phyloP scores from a whole-genome alignment of 768 basidiomycete species.

The Mycena vulgaris region DNA sequence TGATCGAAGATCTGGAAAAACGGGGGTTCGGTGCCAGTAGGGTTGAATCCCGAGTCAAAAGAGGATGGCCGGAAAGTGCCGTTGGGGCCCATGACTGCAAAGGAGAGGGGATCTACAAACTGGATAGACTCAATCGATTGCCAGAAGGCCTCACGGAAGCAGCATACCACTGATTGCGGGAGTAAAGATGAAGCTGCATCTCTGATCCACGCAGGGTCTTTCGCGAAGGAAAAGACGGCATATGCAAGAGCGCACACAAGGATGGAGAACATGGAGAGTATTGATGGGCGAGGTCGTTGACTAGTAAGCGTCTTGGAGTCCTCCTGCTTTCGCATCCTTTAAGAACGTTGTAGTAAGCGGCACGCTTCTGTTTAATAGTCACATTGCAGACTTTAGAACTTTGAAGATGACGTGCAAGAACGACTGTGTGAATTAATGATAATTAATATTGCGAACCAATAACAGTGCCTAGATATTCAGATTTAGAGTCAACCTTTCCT shows the following conservation, averaged over 20 bases:
- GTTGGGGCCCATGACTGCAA: conserved; percentile 66
- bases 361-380: conserved; percentile 21
- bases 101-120: conserved; percentile 66
- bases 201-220: conserved; percentile 31
- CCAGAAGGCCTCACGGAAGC: conserved; percentile 6
- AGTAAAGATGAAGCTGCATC: conserved; percentile 35
- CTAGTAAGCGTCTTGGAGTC: conserved; percentile 5
- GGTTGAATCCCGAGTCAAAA: conserved; percentile 67
- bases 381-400: conserved; percentile 36
- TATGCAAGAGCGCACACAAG: conserved; percentile 36
- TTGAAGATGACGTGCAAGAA: conserved; percentile 33
- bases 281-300: conserved; percentile 11
- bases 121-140: conserved; percentile 41
- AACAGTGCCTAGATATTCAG: conserved; percentile 5
- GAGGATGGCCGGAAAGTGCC: conserved; percentile 55
- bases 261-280: conserved; percentile 25
- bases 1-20: conserved; percentile 57
- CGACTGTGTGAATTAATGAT: conserved; percentile 22
- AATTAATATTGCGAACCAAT: neutral
- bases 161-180: conserved; percentile 47
- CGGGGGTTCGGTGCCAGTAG: conserved; percentile 64
- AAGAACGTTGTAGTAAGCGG: conserved; percentile 13
- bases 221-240: conserved; percentile 27
- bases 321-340: conserved; percentile 33
- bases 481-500: conserved; percentile 12